These are phyloP conservation scores for barrel medic (Medicago truncatula) DNA, from an alignment of 306 rosid genomes.

Conservation along the genomic window MtrunA17r5.0-ANR NC_053042.1:32276001-32276500, in stretches of 20 bases:
- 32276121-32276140: too few species aligned
- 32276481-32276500: not conserved
- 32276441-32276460: not conserved
- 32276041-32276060: too few species aligned
- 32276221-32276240: conserved; percentile 46
- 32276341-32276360: conserved; percentile 16
- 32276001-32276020: too few species aligned
- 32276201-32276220: conserved; percentile 47
- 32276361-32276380: conserved; percentile 45
- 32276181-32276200: conserved; percentile 23
- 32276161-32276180: conserved; percentile 2
- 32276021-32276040: too few species aligned
- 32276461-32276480: too few species aligned
- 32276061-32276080: too few species aligned
- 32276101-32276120: too few species aligned
- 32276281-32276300: conserved; percentile 58
- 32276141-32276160: too few species aligned
- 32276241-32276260: conserved; percentile 42
- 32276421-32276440: not conserved
- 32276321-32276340: conserved; percentile 29
- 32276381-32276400: conserved; percentile 5
- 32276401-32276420: not conserved
- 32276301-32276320: conserved; percentile 35
- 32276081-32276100: too few species aligned
- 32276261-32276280: conserved; percentile 55